Conservation (phyloP, 208 protist species). For the Wallacemonas rigidus region DNA sequence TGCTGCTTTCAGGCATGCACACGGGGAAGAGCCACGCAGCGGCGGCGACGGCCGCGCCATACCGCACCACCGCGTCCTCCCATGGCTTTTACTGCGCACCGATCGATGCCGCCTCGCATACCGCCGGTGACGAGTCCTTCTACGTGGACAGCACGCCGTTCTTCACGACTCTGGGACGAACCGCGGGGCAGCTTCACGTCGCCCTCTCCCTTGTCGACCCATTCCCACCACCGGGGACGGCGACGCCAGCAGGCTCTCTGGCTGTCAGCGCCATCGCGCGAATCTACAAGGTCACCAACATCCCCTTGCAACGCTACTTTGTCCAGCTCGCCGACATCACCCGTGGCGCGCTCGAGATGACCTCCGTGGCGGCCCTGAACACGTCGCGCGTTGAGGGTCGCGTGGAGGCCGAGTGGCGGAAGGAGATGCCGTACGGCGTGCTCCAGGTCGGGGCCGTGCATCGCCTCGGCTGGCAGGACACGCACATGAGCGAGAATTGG, state of each 20-base stretch:
- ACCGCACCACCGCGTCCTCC: neutral
- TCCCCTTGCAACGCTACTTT: constrained; percentile 19
- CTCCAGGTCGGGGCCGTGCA: constrained; percentile 50
- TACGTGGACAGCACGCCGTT: constrained; percentile 45
- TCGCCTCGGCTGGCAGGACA: constrained; percentile 64
- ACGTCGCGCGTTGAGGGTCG: neutral
- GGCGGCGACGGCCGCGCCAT: neutral
- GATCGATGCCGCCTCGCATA: neutral
- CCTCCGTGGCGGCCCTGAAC: neutral
- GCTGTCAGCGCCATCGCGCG: neutral
- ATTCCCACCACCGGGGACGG: neutral
- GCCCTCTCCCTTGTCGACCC: constrained; percentile 32
- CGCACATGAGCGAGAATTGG: constrained; percentile 50
- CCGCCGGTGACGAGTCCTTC: neutral
- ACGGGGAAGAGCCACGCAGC: neutral
- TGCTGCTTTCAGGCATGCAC: constrained; percentile 39
- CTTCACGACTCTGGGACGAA: constrained; percentile 34
- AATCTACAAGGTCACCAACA: constrained; percentile 2
- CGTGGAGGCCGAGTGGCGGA: neutral
- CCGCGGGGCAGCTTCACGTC: constrained; percentile 44
- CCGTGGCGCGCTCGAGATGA: neutral
- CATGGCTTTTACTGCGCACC: constrained; percentile 8
- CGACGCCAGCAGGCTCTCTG: neutral
- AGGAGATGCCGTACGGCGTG: constrained; percentile 28
- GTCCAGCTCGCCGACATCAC: constrained; percentile 16